Conservation (phyloP, 495 filamentous ascomycete genomes). For the Lasiosphaeriaceae sp. region DNA sequence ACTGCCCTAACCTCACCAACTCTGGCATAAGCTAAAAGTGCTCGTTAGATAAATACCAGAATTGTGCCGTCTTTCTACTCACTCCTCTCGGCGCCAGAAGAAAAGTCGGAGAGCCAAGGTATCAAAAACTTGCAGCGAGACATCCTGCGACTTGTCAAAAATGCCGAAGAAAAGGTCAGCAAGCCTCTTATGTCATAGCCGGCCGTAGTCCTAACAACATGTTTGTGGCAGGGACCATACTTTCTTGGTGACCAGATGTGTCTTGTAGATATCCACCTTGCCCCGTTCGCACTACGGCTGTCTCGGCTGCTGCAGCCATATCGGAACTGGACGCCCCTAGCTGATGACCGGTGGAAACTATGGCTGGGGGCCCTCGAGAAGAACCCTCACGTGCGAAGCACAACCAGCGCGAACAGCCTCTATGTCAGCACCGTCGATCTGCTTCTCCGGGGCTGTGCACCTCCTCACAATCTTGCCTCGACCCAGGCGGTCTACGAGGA, state of each 20-base stretch:
- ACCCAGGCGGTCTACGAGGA: too few relatives aligned
- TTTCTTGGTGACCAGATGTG: constrained; percentile 71
- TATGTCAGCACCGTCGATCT: constrained; percentile 70
- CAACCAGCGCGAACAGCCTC: constrained; percentile 69
- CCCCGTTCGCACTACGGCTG: constrained; percentile 81
- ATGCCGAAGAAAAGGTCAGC: constrained; percentile 44
- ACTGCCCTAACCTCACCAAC: background rate
- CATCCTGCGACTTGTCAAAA: constrained; percentile 69
- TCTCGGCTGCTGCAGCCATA: constrained; percentile 73
- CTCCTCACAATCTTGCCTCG: background rate
- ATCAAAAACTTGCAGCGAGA: constrained; percentile 64
- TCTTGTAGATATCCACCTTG: constrained; percentile 83
- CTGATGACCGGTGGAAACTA: constrained; percentile 63
- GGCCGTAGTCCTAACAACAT: constrained; percentile 7
- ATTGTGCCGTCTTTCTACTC: constrained; percentile 81
- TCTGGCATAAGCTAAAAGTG: background rate
- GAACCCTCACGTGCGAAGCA: constrained; percentile 68
- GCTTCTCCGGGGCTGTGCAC: constrained; percentile 38
- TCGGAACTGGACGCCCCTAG: constrained; percentile 71
- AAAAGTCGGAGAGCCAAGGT: constrained; percentile 57
- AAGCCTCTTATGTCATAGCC: background rate
- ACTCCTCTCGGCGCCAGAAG: constrained; percentile 68
- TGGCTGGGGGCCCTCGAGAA: constrained; percentile 83
- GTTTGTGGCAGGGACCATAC: constrained; percentile 65
- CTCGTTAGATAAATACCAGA: constrained; percentile 68